phyloP scores from a whole-genome alignment of 495 filamentous ascomycete genomes.

The Neurospora sp. region DNA sequence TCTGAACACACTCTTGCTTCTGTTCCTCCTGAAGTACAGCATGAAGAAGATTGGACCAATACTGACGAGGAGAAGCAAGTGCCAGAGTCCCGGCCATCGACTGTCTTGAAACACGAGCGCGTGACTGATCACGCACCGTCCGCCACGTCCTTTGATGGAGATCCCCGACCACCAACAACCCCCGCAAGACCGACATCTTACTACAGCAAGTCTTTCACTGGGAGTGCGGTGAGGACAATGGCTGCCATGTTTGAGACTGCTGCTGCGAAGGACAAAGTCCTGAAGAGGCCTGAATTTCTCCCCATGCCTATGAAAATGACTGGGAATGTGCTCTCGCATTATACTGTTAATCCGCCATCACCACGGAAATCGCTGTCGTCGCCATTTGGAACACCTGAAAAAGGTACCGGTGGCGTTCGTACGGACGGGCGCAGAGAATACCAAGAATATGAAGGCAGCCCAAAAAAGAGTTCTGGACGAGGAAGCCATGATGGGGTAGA shows the following conservation, averaged over 20 bases:
- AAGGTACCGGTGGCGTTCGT: neutral
- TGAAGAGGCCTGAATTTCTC: neutral
- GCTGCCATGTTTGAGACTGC: slow-evolving; percentile 33
- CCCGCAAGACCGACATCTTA: neutral
- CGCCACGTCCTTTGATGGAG: neutral
- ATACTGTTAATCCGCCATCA: slow-evolving; percentile 15
- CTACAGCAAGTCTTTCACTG: neutral
- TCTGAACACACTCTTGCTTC: neutral
- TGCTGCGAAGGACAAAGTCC: slow-evolving; percentile 8
- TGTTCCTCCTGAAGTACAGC: neutral
- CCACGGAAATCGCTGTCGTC: slow-evolving; percentile 1
- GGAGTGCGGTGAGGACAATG: slow-evolving; percentile 33
- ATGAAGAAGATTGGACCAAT: neutral
- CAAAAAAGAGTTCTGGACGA: neutral
- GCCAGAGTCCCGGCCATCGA: neutral
- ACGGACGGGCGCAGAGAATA: neutral
- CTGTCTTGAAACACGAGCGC: neutral
- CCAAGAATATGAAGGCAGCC: neutral
- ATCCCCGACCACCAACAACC: neutral
- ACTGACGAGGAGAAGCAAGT: neutral
- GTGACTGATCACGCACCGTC: neutral
- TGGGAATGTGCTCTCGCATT: slow-evolving; percentile 17
- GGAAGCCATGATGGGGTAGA: neutral
- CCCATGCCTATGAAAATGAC: slow-evolving; percentile 5
- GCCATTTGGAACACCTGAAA: neutral